Evolutionary conservation across 345 rosid genomes (phyloP).

Genomic region (Aquilaria malaccensis): DNA sequence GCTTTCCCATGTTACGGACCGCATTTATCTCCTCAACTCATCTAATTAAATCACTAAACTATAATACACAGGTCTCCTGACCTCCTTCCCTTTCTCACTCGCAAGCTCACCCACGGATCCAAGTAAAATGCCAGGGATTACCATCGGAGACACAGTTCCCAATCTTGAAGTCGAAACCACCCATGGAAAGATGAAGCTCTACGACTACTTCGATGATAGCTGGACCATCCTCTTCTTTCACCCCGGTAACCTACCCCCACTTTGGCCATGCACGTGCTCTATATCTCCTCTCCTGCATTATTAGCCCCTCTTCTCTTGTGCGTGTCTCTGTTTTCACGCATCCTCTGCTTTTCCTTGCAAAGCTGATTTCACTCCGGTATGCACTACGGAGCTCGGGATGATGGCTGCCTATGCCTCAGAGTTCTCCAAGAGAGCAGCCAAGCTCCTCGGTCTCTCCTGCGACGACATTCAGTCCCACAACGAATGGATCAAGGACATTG

Average conservation of each 20-base stretch:
- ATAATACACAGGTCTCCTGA: no score
- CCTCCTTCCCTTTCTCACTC: no score
- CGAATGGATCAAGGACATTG: conserved; percentile 70
- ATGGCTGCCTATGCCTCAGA: conserved; percentile 47
- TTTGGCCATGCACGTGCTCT: no score
- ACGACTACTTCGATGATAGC: conserved; percentile 39
- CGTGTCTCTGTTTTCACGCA: no score
- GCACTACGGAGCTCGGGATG: conserved; percentile 72
- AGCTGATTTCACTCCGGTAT: conserved; percentile 88
- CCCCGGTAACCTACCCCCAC: conserved; percentile 28
- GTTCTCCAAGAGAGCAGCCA: conserved; percentile 52
- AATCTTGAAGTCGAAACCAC: conserved; percentile 65
- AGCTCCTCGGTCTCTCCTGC: conserved; percentile 77
- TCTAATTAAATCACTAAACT: no score
- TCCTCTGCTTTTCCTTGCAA: neutral
- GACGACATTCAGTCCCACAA: conserved; percentile 56
- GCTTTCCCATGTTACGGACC: no score
- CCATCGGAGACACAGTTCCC: conserved; percentile 67
- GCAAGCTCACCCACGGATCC: no score
- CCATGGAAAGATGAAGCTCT: conserved; percentile 53
- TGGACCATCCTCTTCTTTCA: conserved; percentile 88
- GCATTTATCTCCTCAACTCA: no score
- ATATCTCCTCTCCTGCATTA: no score
- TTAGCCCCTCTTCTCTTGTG: no score
- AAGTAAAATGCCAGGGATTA: conserved; percentile 57